phyloP scores from a whole-genome alignment of 768 basidiomycete species.

The Hygrocybe coccinea region DNA sequence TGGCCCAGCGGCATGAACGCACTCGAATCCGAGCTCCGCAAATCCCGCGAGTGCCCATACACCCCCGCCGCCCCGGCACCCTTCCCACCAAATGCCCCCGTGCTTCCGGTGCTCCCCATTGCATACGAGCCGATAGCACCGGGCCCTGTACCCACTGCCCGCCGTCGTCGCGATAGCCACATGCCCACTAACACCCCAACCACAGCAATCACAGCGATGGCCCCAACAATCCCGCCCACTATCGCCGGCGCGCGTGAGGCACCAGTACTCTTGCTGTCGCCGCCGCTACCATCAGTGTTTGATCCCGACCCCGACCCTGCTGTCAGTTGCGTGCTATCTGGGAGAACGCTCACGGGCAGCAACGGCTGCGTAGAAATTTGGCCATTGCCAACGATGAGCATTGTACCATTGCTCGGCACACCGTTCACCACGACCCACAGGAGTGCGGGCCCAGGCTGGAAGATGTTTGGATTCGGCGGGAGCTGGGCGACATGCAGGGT shows the following conservation, averaged over 20 bases:
- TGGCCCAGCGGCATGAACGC: slow-evolving; percentile 70
- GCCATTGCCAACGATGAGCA: slow-evolving; percentile 76
- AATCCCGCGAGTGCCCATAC: slow-evolving; percentile 23
- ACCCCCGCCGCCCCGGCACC: slow-evolving; percentile 26
- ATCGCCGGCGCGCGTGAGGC: slow-evolving; percentile 40
- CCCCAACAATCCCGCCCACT: slow-evolving; percentile 49
- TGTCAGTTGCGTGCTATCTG: slow-evolving; percentile 42
- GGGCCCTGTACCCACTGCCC: slow-evolving; percentile 27
- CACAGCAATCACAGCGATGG: slow-evolving; percentile 46
- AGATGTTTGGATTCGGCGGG: slow-evolving; percentile 78
- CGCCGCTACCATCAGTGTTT: slow-evolving; percentile 7
- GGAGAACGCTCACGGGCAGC: slow-evolving; percentile 40
- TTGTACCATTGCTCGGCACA: slow-evolving; percentile 74
- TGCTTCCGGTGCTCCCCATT: slow-evolving; percentile 9
- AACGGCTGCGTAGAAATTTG: slow-evolving; percentile 68
- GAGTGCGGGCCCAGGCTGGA: slow-evolving; percentile 86
- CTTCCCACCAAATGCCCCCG: slow-evolving; percentile 20
- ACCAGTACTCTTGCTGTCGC: slow-evolving; percentile 9
- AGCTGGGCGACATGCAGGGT: slow-evolving; percentile 76
- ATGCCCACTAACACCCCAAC: slow-evolving; percentile 53
- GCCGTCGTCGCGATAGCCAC: slow-evolving; percentile 47
- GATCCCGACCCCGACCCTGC: slow-evolving; percentile 35
- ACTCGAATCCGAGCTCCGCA: slow-evolving; percentile 57
- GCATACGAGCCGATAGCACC: slow-evolving; percentile 17
- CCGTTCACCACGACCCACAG: slow-evolving; percentile 81